A percentile compares a stretch with the other conserved stretches of the same genome.
Evolutionary conservation across 1,284 basidiomycete genomes (phyloP).

Genomic region (Ustanciosporium gigantosporum): DNA sequence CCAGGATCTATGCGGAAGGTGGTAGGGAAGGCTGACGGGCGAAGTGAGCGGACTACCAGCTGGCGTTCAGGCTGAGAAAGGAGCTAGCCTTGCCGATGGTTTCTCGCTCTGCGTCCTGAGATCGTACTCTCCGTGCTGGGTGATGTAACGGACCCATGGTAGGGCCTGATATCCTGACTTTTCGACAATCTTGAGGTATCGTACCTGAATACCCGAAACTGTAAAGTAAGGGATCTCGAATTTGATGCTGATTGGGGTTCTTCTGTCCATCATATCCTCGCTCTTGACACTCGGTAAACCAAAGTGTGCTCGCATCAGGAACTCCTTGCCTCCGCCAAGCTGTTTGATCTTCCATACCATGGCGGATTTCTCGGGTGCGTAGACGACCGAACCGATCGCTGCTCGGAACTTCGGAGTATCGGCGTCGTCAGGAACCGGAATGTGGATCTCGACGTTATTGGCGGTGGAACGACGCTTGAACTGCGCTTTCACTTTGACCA

Average conservation of each 20-base stretch:
- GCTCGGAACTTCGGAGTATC: conserved; percentile 91
- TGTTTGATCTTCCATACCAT: conserved; percentile 62
- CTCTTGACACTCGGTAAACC: conserved; percentile 60
- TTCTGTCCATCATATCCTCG: conserved; percentile 78
- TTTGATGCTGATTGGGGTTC: conserved; percentile 91
- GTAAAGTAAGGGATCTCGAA: conserved; percentile 99
- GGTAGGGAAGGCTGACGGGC: too few relatives aligned
- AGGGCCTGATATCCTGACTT: conserved; percentile 88
- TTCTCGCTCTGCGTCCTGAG: conserved; percentile 60
- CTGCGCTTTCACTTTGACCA: conserved; percentile 96
- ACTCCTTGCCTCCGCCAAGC: conserved; percentile 59
- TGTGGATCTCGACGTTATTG: conserved; percentile 97
- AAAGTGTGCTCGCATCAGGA: conserved; percentile 60
- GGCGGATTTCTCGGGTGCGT: conserved; percentile 59
- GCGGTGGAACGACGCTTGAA: conserved; percentile 95
- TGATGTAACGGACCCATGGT: conserved; percentile 73
- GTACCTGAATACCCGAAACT: conserved; percentile 87
- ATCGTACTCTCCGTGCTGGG: conserved; percentile 89
- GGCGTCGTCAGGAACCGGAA: conserved; percentile 96
- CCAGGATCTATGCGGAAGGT: too few relatives aligned
- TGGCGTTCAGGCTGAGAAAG: conserved; percentile 44
- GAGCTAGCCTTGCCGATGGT: conserved; percentile 47
- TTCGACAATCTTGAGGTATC: conserved; percentile 96
- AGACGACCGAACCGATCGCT: conserved; percentile 55
- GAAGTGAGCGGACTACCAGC: too few relatives aligned